phyloP scores from a whole-genome alignment of 768 basidiomycete genomes.

The Termitomyces sp. region DNA sequence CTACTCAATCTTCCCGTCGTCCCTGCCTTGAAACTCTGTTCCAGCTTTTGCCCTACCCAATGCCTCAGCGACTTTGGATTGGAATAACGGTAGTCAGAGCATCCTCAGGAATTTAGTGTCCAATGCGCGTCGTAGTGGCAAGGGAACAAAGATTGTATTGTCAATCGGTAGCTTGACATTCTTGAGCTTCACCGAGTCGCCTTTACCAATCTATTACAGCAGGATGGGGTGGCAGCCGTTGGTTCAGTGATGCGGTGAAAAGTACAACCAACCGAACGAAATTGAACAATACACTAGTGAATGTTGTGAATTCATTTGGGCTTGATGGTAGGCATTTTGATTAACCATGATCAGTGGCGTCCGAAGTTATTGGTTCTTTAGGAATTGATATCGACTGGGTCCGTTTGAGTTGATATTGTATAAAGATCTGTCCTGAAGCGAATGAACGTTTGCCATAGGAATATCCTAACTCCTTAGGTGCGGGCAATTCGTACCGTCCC shows the following conservation, averaged over 20 bases:
- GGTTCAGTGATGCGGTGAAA: slow-evolving; percentile 60
- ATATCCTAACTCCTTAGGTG: slow-evolving; percentile 64
- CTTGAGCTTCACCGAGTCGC: neutral
- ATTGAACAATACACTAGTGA: slow-evolving; percentile 52
- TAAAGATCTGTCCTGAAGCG: neutral
- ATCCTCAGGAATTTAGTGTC: slow-evolving; percentile 54
- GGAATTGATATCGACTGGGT: slow-evolving; percentile 58
- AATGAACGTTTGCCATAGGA: slow-evolving; percentile 47
- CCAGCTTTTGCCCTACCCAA: slow-evolving; percentile 69
- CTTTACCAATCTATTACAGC: slow-evolving; percentile 18
- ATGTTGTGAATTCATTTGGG: slow-evolving; percentile 52
- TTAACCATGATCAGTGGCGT: neutral
- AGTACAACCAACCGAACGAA: slow-evolving; percentile 41
- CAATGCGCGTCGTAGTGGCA: slow-evolving; percentile 48
- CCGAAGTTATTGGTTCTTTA: slow-evolving; percentile 39
- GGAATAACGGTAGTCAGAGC: slow-evolving; percentile 45
- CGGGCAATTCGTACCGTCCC: slow-evolving; percentile 54
- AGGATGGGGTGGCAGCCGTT: slow-evolving; percentile 67
- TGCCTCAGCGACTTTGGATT: slow-evolving; percentile 48
- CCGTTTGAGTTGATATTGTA: neutral
- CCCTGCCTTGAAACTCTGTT: neutral
- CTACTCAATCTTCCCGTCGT: neutral
- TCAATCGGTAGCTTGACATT: slow-evolving; percentile 51
- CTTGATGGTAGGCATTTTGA: slow-evolving; percentile 57
- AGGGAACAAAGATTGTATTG: slow-evolving; percentile 61